Evolutionary conservation across 148 eudicot genomes (phyloP).

Genomic region (Rhododendron ferrugineum): DNA sequence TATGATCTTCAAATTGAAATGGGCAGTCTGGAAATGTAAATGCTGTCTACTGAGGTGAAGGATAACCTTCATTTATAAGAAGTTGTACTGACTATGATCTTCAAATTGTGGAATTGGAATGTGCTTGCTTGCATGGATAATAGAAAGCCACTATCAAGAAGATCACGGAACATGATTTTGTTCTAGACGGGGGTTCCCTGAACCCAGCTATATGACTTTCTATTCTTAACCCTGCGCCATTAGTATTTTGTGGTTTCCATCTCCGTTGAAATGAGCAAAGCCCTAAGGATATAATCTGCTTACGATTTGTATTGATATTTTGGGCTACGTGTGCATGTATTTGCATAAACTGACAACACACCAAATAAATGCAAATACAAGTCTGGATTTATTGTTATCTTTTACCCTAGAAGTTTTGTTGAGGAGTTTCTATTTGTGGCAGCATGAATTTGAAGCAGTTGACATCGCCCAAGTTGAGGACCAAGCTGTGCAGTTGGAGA

Average conservation of each 20-base stretch:
- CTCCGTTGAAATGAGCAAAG: background rate
- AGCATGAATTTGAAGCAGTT: slow-evolving; percentile 35
- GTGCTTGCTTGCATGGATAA: background rate
- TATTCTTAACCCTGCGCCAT: background rate
- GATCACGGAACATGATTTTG: background rate
- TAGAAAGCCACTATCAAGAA: background rate
- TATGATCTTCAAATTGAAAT: background rate
- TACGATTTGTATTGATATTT: background rate
- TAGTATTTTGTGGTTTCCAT: background rate
- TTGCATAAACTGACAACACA: background rate
- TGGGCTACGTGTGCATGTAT: background rate
- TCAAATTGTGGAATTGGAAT: background rate
- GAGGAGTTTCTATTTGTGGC: slow-evolving; percentile 9
- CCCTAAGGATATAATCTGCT: background rate
- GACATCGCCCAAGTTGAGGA: slow-evolving; percentile 61
- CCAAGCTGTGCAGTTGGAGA: slow-evolving; percentile 61
- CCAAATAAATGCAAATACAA: background rate
- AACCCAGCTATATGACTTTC: background rate
- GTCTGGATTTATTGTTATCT: background rate
- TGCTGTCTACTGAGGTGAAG: background rate
- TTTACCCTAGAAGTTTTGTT: background rate
- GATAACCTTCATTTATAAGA: background rate
- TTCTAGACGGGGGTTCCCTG: background rate
- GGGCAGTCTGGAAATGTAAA: background rate
- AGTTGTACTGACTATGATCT: background rate